phyloP scores from a whole-genome alignment of 345 rosid species.

The Orychophragmus violaceus region DNA sequence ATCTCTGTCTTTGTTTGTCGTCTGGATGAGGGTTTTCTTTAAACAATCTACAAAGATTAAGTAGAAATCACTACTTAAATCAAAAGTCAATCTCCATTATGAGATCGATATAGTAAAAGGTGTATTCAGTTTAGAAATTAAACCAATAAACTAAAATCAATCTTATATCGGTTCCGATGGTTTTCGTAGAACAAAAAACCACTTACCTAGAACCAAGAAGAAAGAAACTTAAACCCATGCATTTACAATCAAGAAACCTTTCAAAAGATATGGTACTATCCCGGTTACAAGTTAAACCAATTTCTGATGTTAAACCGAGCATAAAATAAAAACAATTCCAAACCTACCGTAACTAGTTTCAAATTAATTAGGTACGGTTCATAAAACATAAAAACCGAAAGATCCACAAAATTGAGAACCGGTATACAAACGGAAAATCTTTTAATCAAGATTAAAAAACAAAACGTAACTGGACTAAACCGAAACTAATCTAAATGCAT shows the following conservation, averaged over 20 bases:
- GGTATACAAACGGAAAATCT: neutral
- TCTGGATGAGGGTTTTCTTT: slow-evolving; percentile 97
- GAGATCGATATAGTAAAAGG: neutral
- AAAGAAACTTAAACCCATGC: neutral
- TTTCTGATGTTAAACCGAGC: neutral
- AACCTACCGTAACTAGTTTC: neutral
- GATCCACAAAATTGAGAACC: neutral
- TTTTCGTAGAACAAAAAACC: too few relatives aligned
- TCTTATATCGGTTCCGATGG: neutral
- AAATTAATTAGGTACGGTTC: neutral
- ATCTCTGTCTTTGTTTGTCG: slow-evolving; percentile 79
- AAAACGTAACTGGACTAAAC: too few relatives aligned
- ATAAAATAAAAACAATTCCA: neutral
- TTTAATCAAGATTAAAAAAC: neutral
- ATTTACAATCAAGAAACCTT: neutral
- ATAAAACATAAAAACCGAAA: neutral
- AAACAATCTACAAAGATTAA: slow-evolving; percentile 52
- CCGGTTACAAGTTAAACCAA: too few relatives aligned
- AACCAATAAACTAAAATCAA: neutral
- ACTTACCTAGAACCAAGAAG: neutral
- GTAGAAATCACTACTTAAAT: neutral
- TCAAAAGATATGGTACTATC: neutral
- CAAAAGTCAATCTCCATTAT: neutral
- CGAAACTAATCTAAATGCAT: too few relatives aligned
- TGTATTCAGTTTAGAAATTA: neutral